Evolutionary conservation across 2,329 filamentous ascomycete species (phyloP), one percentile per base, ranked within the genome.

Genomic region (Microsporum canis): DNA sequence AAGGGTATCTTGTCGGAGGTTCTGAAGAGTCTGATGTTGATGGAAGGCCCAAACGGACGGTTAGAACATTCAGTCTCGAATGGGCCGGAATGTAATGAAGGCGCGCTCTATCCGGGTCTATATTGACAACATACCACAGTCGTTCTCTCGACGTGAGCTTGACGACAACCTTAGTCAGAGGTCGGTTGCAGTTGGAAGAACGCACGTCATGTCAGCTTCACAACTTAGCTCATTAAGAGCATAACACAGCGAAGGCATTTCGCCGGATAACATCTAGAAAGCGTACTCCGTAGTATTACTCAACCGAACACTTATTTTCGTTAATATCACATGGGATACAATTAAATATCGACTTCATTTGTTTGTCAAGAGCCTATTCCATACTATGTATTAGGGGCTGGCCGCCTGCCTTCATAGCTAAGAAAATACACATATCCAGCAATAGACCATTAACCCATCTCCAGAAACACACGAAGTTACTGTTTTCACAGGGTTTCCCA

Each of bases 1-100:
- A 99, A 75, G 89, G 89, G 0, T 96, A 91, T 68, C 77, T 99
- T 60, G 81, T 99, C 61, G 92, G 91, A 5, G 91, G 89, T 0
- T 79, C 82, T 67, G 76, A 81, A 60, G 55, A 72, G 6, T 68
- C 71, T 1, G 66, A 71, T 14, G 79, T 69, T 36, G 64, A 70
- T 29, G 64, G 72, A 58, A 74, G 64, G n/a, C 57, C 53, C 51
- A 60, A 68, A 61, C 59, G 66, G 23, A 70, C 64, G 36, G 74
- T 92, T 27, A 81, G 88, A 66, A 83, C 88, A 0, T 96, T 95
- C 70, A 91, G 88, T 67, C 82, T 96, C 59, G 91, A 96, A 76
- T 96, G 91, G 92, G 91, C 89, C 59, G 91, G 88, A 34, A 94
- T 96, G 86, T 96, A 81, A 82, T 56, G 31, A 33, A 43, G 27